phyloP scores from a whole-genome alignment of 2,329 filamentous ascomycete species.

The Xylaria digitata region DNA sequence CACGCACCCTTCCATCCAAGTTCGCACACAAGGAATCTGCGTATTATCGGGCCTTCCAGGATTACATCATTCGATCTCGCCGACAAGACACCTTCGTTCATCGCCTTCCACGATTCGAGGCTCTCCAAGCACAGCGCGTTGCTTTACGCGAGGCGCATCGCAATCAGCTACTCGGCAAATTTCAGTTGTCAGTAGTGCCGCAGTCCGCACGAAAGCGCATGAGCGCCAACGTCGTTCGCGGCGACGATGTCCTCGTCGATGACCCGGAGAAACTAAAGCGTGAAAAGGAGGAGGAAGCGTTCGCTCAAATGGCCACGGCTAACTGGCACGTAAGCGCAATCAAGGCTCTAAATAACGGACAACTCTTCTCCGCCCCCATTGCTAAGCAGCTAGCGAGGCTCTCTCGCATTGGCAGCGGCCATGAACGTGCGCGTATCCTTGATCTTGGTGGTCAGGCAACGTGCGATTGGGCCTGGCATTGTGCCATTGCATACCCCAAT shows the following conservation, averaged over 20 bases:
- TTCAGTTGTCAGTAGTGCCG: constrained; percentile 77
- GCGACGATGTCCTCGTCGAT: constrained; percentile 72
- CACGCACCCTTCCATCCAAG: constrained; percentile 64
- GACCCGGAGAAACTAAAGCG: constrained; percentile 71
- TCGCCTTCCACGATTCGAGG: constrained; percentile 86
- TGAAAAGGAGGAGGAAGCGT: constrained; percentile 84
- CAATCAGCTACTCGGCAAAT: constrained; percentile 86
- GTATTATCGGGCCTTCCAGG: constrained; percentile 89
- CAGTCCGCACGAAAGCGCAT: constrained; percentile 77
- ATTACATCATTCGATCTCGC: constrained; percentile 73
- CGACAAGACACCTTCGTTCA: constrained; percentile 84
- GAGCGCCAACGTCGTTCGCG: constrained; percentile 78
- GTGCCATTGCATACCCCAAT: constrained; percentile 85
- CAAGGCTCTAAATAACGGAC: constrained; percentile 72
- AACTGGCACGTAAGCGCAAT: constrained; percentile 71
- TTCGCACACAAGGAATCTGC: constrained; percentile 74
- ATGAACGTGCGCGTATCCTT: constrained; percentile 74
- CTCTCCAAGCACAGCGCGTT: constrained; percentile 83
- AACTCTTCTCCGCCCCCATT: constrained; percentile 71
- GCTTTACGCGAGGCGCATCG: constrained; percentile 78
- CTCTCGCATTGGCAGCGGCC: constrained; percentile 61
- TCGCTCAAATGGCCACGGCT: constrained; percentile 73
- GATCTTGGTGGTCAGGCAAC: constrained; percentile 87
- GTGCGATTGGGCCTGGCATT: constrained; percentile 97
- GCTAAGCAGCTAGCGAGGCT: constrained; percentile 69